Percentiles rank a stretch among this genome's conserved stretches.
These are phyloP conservation scores for Dactylonectria estremocensis DNA, from an alignment of 2,329 filamentous ascomycete genomes.

Conservation along the genomic window DNA sequence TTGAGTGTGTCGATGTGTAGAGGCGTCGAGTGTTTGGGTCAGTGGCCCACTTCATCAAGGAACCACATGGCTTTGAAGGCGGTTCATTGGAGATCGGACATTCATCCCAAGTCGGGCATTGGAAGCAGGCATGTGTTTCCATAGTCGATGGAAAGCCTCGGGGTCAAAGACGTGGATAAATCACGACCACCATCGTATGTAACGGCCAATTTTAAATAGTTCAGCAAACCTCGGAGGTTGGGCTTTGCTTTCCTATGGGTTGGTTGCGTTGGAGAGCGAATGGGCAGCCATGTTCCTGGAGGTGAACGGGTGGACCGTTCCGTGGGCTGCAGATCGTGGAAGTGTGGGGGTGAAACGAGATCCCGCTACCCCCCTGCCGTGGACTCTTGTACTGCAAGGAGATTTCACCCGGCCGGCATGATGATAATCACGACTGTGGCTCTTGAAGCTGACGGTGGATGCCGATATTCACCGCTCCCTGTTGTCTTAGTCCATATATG, in stretches of 20 bases:
- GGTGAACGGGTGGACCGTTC: constrained; percentile 38
- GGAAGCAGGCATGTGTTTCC: background rate
- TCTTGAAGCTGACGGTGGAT: constrained; percentile 16
- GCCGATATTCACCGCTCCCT: constrained; percentile 36
- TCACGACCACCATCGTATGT: background rate
- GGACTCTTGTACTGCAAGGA: constrained; percentile 39
- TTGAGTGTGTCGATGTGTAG: constrained; percentile 1
- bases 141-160: background rate
- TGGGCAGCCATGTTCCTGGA: constrained; percentile 9
- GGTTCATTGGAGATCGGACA: background rate
- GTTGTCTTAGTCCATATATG: constrained; percentile 10
- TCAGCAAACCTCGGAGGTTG: background rate
- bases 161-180: background rate
- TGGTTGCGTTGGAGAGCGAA: background rate
- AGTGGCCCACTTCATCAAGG: constrained; percentile 6
- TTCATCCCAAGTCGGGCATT: background rate
- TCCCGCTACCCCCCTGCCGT: constrained; percentile 39
- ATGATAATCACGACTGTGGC: background rate
- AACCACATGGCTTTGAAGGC: background rate
- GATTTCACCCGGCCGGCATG: constrained; percentile 29
- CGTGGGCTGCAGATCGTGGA: constrained; percentile 33
- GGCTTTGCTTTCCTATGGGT: background rate
- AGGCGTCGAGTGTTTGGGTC: background rate
- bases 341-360: constrained; percentile 44
- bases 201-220: too few species aligned